Percentiles rank a stretch among this genome's conserved stretches.
Conservation (phyloP, 2,329 filamentous ascomycete genomes). For the Neonectria faginata region DNA sequence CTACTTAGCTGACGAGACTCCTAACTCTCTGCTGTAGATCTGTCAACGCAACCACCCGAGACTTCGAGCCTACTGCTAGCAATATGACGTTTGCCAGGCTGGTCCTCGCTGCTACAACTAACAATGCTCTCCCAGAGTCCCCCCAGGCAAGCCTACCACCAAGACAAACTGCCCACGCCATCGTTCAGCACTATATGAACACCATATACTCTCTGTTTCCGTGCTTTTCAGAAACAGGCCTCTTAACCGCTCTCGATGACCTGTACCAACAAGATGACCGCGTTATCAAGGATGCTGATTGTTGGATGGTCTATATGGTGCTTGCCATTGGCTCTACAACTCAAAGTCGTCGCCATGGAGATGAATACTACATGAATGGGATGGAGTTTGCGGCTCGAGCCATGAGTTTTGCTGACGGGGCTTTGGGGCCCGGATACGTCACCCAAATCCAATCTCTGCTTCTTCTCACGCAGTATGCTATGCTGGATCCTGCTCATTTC, state of each 20-base stretch:
- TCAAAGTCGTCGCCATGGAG: slow-evolving; percentile 76
- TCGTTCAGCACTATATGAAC: slow-evolving; percentile 86
- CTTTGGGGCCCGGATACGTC: slow-evolving; percentile 86
- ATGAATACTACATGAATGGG: slow-evolving; percentile 70
- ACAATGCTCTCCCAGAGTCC: slow-evolving; percentile 75
- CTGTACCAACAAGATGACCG: slow-evolving; percentile 79
- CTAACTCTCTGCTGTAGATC: slow-evolving; percentile 66
- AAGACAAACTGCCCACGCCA: slow-evolving; percentile 72
- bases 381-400: slow-evolving; percentile 71
- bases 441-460: slow-evolving; percentile 89
- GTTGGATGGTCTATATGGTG: slow-evolving; percentile 90
- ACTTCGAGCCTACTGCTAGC: slow-evolving; percentile 88
- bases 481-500: slow-evolving; percentile 90
- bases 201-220: slow-evolving; percentile 86
- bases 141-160: slow-evolving; percentile 74
- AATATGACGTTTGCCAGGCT: slow-evolving; percentile 94
- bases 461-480: slow-evolving; percentile 87
- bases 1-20: neutral
- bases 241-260: slow-evolving; percentile 83
- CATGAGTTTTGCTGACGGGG: slow-evolving; percentile 81
- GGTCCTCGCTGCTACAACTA: slow-evolving; percentile 83
- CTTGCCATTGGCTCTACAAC: slow-evolving; percentile 83
- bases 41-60: slow-evolving; percentile 92
- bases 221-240: slow-evolving; percentile 81
- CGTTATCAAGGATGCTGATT: slow-evolving; percentile 75